Conservation (phyloP, 78 protist genomes). For the Creolimax fragrantissima region DNA sequence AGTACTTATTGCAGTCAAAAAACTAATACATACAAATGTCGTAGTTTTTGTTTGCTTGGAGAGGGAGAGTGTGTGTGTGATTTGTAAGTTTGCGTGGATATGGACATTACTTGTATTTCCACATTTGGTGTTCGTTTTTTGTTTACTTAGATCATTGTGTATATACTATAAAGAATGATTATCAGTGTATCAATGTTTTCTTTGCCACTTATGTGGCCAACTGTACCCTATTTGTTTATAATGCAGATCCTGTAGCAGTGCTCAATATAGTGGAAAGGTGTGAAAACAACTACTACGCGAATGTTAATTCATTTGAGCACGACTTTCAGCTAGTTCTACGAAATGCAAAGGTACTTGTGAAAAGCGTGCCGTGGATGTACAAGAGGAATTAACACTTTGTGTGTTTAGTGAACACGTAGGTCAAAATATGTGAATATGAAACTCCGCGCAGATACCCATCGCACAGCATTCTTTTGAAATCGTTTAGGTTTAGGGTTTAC, state of each 20-base stretch:
- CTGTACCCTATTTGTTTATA: no score
- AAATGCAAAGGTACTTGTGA: neutral
- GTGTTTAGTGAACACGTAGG: neutral
- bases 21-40: no score
- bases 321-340: neutral
- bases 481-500: neutral
- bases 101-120: neutral
- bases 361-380: no score
- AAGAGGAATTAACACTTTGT: no score
- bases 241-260: neutral
- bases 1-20: no score
- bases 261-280: neutral
- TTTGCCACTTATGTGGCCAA: no score
- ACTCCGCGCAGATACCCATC: neutral
- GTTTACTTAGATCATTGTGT: neutral
- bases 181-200: neutral
- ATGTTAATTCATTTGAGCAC: neutral
- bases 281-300: neutral
- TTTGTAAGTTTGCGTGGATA: neutral
- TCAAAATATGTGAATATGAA: neutral
- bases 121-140: neutral
- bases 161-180: neutral
- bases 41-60: no score
- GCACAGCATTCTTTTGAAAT: neutral
- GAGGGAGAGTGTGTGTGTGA: no score